phyloP scores from a whole-genome alignment of 768 basidiomycete genomes.

The Heimioporus sp. region DNA sequence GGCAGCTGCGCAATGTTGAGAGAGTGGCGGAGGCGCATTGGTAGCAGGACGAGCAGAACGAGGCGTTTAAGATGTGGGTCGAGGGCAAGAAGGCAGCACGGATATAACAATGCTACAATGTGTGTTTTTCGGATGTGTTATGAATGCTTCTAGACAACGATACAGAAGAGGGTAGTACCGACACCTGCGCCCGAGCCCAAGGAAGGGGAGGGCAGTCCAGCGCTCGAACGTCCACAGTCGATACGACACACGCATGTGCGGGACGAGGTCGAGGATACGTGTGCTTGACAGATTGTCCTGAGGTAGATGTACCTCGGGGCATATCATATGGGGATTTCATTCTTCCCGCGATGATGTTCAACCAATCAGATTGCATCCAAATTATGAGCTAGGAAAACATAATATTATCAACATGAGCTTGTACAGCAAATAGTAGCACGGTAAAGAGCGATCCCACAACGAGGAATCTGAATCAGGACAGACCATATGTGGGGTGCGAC shows the following conservation, averaged over 20 bases:
- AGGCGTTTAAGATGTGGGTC: conserved; percentile 84
- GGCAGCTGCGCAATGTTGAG: conserved; percentile 94
- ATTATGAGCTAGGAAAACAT: too few species aligned
- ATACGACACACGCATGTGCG: conserved; percentile 7
- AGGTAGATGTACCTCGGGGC: too few species aligned
- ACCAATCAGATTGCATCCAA: too few species aligned
- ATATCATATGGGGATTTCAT: too few species aligned
- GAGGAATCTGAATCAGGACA: too few species aligned
- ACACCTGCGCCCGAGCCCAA: conserved; percentile 10
- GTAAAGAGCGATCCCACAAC: too few species aligned
- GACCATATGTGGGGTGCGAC: too few species aligned
- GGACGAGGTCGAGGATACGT: conserved; percentile 1
- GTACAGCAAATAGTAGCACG: too few species aligned
- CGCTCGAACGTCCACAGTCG: not conserved
- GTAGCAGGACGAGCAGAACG: conserved; percentile 86
- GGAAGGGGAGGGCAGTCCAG: too few species aligned
- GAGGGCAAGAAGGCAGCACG: conserved; percentile 76
- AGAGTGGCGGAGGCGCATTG: conserved; percentile 79
- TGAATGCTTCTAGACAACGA: conserved; percentile 11
- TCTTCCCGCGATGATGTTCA: too few species aligned
- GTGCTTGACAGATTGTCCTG: too few species aligned
- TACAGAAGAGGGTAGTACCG: conserved; percentile 27
- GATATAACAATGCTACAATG: conserved; percentile 59
- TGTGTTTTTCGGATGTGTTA: conserved; percentile 16
- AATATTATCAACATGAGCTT: too few species aligned